Evolutionary conservation across 1,284 basidiomycete species (phyloP).

Genomic region (Veloporphyrellus conicus): DNA sequence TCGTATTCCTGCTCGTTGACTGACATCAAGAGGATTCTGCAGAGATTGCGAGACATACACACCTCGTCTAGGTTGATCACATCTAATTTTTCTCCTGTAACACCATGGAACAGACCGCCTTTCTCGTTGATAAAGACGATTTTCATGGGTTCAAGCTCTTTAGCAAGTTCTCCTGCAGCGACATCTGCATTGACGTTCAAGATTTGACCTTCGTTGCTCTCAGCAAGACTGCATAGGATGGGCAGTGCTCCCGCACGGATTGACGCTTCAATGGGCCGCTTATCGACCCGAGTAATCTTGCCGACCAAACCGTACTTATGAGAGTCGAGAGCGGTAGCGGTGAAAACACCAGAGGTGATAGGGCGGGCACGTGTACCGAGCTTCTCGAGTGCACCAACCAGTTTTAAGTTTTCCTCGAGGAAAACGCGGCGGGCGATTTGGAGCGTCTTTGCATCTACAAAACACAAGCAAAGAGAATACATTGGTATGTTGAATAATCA

Average conservation of each 20-base stretch:
- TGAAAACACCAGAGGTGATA: slow-evolving; percentile 94
- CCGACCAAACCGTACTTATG: slow-evolving; percentile 94
- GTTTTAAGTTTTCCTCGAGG: slow-evolving; percentile 90
- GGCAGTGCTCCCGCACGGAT: slow-evolving; percentile 92
- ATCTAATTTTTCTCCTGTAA: slow-evolving; percentile 91
- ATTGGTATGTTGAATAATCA: background rate
- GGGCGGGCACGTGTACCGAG: slow-evolving; percentile 92
- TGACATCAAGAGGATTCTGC: slow-evolving; percentile 4
- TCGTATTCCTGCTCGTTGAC: slow-evolving; percentile 76
- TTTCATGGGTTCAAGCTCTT: slow-evolving; percentile 97
- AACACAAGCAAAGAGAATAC: background rate
- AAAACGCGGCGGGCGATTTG: slow-evolving; percentile 92
- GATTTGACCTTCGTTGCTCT: slow-evolving; percentile 89
- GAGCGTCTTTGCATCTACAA: slow-evolving; percentile 82
- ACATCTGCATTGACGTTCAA: slow-evolving; percentile 97
- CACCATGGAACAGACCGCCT: slow-evolving; percentile 95
- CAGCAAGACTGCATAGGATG: slow-evolving; percentile 88
- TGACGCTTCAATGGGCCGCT: slow-evolving; percentile 89
- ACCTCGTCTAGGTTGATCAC: slow-evolving; percentile 98
- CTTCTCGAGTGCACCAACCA: slow-evolving; percentile 85
- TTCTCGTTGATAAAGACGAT: slow-evolving; percentile 99
- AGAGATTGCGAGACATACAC: slow-evolving; percentile 17
- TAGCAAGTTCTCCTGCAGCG: slow-evolving; percentile 91
- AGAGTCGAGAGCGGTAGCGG: slow-evolving; percentile 90
- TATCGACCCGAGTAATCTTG: slow-evolving; percentile 89